Conservation (phyloP, 495 filamentous ascomycete species). For the Glutinoglossum americanum region DNA sequence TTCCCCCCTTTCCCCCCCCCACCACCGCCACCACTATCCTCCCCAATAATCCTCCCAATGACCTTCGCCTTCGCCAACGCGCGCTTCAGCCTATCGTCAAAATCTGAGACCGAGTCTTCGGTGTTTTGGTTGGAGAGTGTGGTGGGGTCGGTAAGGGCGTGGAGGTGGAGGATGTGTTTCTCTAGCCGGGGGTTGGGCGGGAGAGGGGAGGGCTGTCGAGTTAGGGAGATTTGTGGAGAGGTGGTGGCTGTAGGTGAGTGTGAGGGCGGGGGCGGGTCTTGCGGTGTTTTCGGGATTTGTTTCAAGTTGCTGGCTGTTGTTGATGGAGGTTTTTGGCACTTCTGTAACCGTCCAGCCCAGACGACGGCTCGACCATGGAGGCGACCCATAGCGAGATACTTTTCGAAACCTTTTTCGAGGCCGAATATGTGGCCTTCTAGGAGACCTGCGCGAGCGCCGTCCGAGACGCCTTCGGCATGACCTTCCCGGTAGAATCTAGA, state of each 20-base stretch:
- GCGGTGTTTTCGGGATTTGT: background rate
- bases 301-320: background rate
- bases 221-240: too few species aligned
- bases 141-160: conserved; percentile 58
- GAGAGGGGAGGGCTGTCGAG: conserved; percentile 22
- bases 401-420: conserved; percentile 82
- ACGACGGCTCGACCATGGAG: conserved; percentile 64
- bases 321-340: conserved; percentile 15
- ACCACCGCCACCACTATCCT: conserved; percentile 12
- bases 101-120: conserved; percentile 66
- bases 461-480: conserved; percentile 47
- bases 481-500: conserved; percentile 66
- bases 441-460: conserved; percentile 60
- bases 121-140: conserved; percentile 56
- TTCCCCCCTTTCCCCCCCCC: conserved; percentile 17
- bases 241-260: background rate
- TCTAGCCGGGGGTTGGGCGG: conserved; percentile 39
- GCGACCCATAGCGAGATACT: conserved; percentile 57
- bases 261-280: background rate
- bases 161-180: conserved; percentile 49
- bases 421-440: conserved; percentile 80
- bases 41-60: conserved; percentile 50
- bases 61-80: conserved; percentile 64
- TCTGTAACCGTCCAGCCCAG: conserved; percentile 44
- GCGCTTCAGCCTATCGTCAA: conserved; percentile 63